Percentiles rank a stretch among this genome's conserved stretches.
phyloP scores from a whole-genome alignment of 352 stramenopile species.

The Globisporangium apiculatum region DNA sequence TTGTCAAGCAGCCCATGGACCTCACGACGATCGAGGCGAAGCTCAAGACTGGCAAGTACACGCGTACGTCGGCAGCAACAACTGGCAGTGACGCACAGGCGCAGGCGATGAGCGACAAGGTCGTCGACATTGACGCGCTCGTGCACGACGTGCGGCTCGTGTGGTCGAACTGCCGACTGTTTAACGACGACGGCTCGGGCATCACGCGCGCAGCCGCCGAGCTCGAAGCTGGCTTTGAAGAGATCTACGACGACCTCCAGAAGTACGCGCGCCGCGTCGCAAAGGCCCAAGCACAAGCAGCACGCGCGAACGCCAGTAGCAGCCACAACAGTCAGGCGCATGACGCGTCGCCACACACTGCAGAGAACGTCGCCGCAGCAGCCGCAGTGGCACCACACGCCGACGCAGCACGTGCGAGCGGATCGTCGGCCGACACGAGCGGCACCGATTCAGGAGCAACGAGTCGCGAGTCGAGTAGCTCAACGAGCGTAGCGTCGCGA shows the following conservation, averaged over 20 bases:
- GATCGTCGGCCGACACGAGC: too few species aligned
- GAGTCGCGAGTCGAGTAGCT: too few species aligned
- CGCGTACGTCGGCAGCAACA: conserved; percentile 16
- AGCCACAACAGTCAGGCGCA: too few species aligned
- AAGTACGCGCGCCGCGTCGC: conserved; percentile 13
- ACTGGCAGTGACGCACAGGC: neutral
- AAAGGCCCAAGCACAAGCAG: too few species aligned
- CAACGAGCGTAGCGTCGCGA: too few species aligned
- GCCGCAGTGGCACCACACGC: too few species aligned
- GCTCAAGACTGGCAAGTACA: conserved; percentile 50
- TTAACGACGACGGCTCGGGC: conserved; percentile 78
- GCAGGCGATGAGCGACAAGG: conserved; percentile 18
- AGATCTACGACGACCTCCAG: conserved; percentile 41
- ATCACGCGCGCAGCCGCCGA: conserved; percentile 69
- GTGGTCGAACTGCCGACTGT: conserved; percentile 80
- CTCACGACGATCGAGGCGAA: conserved; percentile 67
- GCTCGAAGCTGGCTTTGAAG: conserved; percentile 56
- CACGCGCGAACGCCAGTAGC: too few species aligned
- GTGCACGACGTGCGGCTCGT: conserved; percentile 73
- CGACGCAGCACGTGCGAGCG: too few species aligned
- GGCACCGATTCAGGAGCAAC: too few species aligned
- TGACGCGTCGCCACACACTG: too few species aligned
- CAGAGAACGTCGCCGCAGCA: too few species aligned
- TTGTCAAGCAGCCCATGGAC: conserved; percentile 82
- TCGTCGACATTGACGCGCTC: conserved; percentile 44